Percentiles rank a stretch among this genome's conserved stretches.
phyloP scores from a whole-genome alignment of 306 rosid species.

The Corylus heterophylla region DNA sequence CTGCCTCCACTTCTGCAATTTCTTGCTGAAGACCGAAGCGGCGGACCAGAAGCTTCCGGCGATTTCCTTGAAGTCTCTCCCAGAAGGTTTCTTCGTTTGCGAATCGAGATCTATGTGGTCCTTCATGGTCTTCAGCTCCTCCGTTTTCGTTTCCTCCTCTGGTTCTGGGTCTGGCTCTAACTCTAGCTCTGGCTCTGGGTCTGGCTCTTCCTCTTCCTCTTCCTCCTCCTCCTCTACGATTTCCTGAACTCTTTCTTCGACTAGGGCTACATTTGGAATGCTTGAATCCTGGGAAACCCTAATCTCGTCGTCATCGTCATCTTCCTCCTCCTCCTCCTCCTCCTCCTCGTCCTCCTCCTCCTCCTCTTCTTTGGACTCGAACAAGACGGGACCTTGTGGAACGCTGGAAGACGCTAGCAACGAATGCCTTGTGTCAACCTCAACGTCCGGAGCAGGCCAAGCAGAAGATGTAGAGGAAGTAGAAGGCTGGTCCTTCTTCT shows the following conservation, averaged over 20 bases:
- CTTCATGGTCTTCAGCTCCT: conserved; percentile 79
- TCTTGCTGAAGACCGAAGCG: conserved; percentile 96
- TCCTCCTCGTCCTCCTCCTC: conserved; percentile 34
- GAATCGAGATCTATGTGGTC: conserved; percentile 94
- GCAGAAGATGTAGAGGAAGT: conserved; percentile 12
- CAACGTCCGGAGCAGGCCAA: conserved; percentile 20
- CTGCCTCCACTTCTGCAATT: conserved; percentile 95
- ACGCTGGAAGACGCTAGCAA: conserved; percentile 40
- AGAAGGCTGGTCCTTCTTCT: conserved; percentile 33
- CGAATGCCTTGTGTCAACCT: conserved; percentile 38
- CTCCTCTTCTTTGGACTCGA: conserved; percentile 52
- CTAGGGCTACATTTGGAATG: conserved; percentile 40
- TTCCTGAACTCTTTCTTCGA: conserved; percentile 64
- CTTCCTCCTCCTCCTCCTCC: conserved; percentile 16
- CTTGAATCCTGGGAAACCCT: conserved; percentile 48
- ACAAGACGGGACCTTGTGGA: conserved; percentile 50
- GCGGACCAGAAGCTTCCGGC: conserved; percentile 99
- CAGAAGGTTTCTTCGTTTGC: conserved; percentile 66
- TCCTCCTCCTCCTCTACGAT: conserved; percentile 59
- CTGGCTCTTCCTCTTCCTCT: conserved; percentile 8
- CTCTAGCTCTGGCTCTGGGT: conserved; percentile 8
- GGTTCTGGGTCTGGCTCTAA: conserved; percentile 1
- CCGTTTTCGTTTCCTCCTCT: conserved; percentile 30
- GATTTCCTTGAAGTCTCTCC: conserved; percentile 82
- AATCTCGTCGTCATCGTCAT: conserved; percentile 26